Percentiles rank a stretch among this genome's conserved stretches.
phyloP scores from a whole-genome alignment of 1,139 yeast species.

The Scheffersomyces segobiensis region DNA sequence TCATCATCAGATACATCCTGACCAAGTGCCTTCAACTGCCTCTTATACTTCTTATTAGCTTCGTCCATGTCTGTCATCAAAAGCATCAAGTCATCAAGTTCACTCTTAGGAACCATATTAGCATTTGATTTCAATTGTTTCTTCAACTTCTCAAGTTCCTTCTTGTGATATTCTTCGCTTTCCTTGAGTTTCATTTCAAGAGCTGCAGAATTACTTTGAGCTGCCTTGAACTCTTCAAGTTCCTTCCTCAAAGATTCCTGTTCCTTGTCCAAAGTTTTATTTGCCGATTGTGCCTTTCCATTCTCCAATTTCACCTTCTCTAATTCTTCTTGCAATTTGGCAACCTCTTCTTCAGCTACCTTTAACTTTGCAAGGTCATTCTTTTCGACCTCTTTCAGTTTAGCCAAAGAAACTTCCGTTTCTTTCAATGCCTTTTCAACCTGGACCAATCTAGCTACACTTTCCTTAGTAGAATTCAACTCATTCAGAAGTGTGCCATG shows the following conservation, averaged over 20 bases:
- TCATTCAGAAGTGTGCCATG: not conserved
- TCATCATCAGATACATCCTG: slow-evolving; percentile 50
- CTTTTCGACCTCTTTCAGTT: not conserved
- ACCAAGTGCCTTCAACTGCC: slow-evolving; percentile 49
- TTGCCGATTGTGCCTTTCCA: not conserved
- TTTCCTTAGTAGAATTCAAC: not conserved
- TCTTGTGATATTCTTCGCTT: not conserved
- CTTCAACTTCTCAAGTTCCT: slow-evolving; percentile 4
- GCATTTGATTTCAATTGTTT: slow-evolving; percentile 12
- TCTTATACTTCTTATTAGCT: slow-evolving; percentile 59
- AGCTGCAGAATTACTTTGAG: not conserved
- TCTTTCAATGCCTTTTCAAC: not conserved
- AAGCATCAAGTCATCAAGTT: slow-evolving; percentile 74
- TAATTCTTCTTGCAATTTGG: slow-evolving; percentile 1
- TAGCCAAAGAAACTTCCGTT: not conserved
- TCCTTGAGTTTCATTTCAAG: slow-evolving; percentile 2
- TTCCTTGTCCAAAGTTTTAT: slow-evolving; percentile 1
- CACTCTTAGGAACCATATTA: slow-evolving; percentile 52
- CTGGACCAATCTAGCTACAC: not conserved
- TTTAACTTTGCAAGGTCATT: not conserved
- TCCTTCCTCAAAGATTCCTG: not conserved
- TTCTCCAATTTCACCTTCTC: not conserved
- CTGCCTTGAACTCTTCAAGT: not conserved
- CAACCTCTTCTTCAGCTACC: slow-evolving; percentile 37
- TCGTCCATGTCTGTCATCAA: slow-evolving; percentile 77